A percentile compares a stretch with the other conserved stretches of the same genome.
These are phyloP conservation scores for Rutstroemia sp. DNA, from an alignment of 2,329 filamentous ascomycete genomes.

Conservation along the genomic window DNA sequence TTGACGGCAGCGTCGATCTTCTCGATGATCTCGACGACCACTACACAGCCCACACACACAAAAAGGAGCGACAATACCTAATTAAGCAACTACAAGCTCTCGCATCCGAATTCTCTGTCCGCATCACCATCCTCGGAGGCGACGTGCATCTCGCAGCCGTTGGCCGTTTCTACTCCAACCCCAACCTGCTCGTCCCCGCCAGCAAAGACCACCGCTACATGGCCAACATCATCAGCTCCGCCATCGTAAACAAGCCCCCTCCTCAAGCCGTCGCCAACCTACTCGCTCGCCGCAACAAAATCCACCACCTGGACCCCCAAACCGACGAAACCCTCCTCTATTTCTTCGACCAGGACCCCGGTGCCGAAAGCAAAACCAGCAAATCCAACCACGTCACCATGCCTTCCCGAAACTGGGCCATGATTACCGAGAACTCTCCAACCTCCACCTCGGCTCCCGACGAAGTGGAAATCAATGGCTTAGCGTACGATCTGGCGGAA, in stretches of 20 bases:
- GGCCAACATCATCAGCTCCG: constrained; percentile 89
- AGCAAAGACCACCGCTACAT: constrained; percentile 94
- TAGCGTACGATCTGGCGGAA: constrained; percentile 22
- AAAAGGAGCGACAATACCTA: constrained; percentile 73
- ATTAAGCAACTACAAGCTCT: constrained; percentile 77
- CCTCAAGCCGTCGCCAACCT: constrained; percentile 84
- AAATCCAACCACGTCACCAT: constrained; percentile 80
- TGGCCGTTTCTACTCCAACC: constrained; percentile 91
- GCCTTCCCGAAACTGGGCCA: constrained; percentile 87
- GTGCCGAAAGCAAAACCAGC: constrained; percentile 65
- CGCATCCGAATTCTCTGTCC: constrained; percentile 77
- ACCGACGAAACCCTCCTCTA: constrained; percentile 86
- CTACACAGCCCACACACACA: constrained; percentile 88
- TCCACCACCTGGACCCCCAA: constrained; percentile 62
- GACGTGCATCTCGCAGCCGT: constrained; percentile 90
- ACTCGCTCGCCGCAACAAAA: constrained; percentile 86
- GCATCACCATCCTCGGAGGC: constrained; percentile 85
- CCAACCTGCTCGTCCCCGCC: constrained; percentile 71
- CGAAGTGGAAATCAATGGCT: not conserved
- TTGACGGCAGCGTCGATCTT: constrained; percentile 89
- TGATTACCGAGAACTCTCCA: constrained; percentile 74
- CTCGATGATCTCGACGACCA: constrained; percentile 93
- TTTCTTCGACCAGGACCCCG: constrained; percentile 87
- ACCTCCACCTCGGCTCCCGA: constrained; percentile 25
- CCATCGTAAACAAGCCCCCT: constrained; percentile 90